A percentile compares a stretch with the other conserved stretches of the same genome.
phyloP scores from a whole-genome alignment of 208 protist genomes.

The Leishmania tarentolae region DNA sequence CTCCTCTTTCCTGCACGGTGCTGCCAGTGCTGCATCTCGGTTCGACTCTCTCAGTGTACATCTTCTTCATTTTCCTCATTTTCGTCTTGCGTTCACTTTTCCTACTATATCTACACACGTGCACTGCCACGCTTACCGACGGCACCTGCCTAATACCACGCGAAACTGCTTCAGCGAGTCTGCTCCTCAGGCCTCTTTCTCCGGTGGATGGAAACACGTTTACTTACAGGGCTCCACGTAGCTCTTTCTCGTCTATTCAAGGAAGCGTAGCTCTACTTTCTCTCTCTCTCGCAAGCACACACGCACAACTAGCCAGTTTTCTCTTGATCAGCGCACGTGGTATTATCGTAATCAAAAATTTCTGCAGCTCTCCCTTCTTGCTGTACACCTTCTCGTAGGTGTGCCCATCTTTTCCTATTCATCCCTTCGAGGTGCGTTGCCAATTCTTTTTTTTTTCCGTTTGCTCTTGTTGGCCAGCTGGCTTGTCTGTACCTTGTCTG shows the following conservation, averaged over 20 bases:
- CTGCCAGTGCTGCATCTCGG: not conserved
- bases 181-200: not conserved
- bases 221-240: not conserved
- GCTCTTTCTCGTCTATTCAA: not conserved
- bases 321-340: not conserved
- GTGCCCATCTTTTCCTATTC: not conserved
- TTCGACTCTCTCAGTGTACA: not conserved
- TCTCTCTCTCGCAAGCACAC: too few species aligned
- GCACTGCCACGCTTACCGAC: not conserved
- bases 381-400: not conserved
- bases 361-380: not conserved
- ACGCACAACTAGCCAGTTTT: not conserved
- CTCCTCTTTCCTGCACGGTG: not conserved
- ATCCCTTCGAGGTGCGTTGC: not conserved
- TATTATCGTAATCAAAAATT: not conserved
- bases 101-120: not conserved
- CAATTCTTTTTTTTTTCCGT: not conserved
- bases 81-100: not conserved
- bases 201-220: not conserved
- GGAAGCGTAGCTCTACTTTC: not conserved
- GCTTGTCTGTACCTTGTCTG: not conserved
- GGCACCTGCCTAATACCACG: not conserved
- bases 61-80: not conserved
- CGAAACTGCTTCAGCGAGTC: not conserved
- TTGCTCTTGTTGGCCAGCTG: not conserved